Conservation (phyloP, 345 rosid genomes). For the Ceriops tagal region DNA sequence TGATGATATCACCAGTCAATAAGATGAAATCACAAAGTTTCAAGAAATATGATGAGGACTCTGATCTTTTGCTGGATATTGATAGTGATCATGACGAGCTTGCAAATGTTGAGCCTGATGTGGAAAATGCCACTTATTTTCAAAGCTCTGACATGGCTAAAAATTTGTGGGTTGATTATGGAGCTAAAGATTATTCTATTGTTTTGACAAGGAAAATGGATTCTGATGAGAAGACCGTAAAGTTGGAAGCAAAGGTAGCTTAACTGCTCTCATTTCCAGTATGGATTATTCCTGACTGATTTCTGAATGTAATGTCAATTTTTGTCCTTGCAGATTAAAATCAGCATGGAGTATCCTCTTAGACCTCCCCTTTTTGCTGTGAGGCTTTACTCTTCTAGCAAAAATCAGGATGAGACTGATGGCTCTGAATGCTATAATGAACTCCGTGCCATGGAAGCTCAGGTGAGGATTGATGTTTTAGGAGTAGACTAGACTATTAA, state of each 20-base stretch:
- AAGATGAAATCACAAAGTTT: conserved; percentile 61
- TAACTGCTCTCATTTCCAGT: conserved; percentile 6
- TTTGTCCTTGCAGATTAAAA: conserved; percentile 49
- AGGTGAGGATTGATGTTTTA: conserved; percentile 45
- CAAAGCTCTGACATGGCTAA: conserved; percentile 34
- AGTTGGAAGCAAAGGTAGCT: conserved; percentile 75
- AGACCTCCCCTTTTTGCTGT: conserved; percentile 74
- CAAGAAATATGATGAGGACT: conserved; percentile 66
- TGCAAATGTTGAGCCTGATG: conserved; percentile 37
- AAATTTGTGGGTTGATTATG: conserved; percentile 67
- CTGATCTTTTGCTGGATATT: conserved; percentile 61
- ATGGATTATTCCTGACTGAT: conserved; percentile 11
- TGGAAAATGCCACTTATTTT: conserved; percentile 33
- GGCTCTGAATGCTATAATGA: conserved; percentile 56
- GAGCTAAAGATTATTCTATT: conserved; percentile 62
- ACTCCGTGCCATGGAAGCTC: conserved; percentile 87
- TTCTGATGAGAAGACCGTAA: conserved; percentile 40
- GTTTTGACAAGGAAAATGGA: conserved; percentile 50
- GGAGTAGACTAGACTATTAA: background rate
- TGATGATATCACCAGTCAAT: conserved; percentile 51
- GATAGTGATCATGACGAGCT: conserved; percentile 82
- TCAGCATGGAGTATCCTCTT: conserved; percentile 88
- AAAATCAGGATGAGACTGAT: conserved; percentile 26
- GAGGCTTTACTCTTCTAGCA: conserved; percentile 41
- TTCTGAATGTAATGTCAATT: conserved; percentile 10